Evolutionary conservation across 1,284 basidiomycete species (phyloP).

Genomic region (Ustilago xerochloae): DNA sequence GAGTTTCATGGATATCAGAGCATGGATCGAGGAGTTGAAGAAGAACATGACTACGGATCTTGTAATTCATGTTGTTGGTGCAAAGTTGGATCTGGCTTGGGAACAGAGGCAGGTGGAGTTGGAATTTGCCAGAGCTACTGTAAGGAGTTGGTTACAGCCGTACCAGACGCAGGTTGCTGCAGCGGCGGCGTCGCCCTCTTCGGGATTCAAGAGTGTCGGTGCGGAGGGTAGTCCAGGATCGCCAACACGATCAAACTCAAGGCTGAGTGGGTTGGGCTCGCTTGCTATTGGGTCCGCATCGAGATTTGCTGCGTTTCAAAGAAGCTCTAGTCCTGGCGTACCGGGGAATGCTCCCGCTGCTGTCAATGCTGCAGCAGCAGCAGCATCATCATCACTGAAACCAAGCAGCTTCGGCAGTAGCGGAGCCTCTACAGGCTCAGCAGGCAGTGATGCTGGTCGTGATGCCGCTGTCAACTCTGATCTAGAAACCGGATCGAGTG

Average conservation of each 20-base stretch:
- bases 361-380: not conserved
- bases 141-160: slow-evolving; percentile 71
- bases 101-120: slow-evolving; percentile 73
- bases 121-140: slow-evolving; percentile 76
- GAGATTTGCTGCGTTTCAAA: slow-evolving; percentile 29
- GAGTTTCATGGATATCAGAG: slow-evolving; percentile 88
- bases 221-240: slow-evolving; percentile 20
- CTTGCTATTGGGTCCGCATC: slow-evolving; percentile 56
- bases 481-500: slow-evolving; percentile 10
- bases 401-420: slow-evolving; percentile 31
- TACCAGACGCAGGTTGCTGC: not conserved
- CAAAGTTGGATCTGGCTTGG: slow-evolving; percentile 80
- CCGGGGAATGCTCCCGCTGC: not conserved
- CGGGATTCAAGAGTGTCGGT: not conserved
- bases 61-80: slow-evolving; percentile 90
- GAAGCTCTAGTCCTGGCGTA: slow-evolving; percentile 11
- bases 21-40: slow-evolving; percentile 91
- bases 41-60: slow-evolving; percentile 78
- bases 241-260: slow-evolving; percentile 83
- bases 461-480: slow-evolving; percentile 4
- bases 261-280: slow-evolving; percentile 73
- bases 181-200: not conserved
- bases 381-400: slow-evolving; percentile 4
- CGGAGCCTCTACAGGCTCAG: slow-evolving; percentile 24
- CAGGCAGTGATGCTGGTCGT: slow-evolving; percentile 15